Evolutionary conservation across 1,284 basidiomycete genomes (phyloP).

Genomic region (Tremellales sp.): DNA sequence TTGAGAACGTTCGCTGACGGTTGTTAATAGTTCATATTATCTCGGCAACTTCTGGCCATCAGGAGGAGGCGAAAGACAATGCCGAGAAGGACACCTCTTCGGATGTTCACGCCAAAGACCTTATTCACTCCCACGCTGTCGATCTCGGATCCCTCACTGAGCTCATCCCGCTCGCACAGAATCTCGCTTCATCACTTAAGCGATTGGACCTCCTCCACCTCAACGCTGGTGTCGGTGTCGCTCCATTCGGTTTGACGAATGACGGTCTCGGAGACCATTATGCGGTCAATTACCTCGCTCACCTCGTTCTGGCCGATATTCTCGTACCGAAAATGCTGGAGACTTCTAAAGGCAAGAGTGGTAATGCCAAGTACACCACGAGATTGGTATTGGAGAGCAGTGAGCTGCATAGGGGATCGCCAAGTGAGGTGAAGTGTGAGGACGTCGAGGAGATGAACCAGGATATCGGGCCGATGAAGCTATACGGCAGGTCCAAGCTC

Average conservation of each 20-base stretch:
- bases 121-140: constrained; percentile 22
- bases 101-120: not conserved
- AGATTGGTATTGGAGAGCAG: constrained; percentile 36
- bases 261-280: constrained; percentile 38
- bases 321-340: constrained; percentile 34
- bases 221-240: constrained; percentile 43
- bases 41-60: constrained; percentile 31
- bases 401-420: constrained; percentile 34
- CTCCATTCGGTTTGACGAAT: constrained; percentile 34
- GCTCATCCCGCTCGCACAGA: constrained; percentile 59
- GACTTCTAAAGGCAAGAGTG: constrained; percentile 25
- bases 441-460: constrained; percentile 32
- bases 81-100: constrained; percentile 20
- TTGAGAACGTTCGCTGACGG: no score
- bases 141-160: constrained; percentile 32
- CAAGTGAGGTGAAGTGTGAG: constrained; percentile 34
- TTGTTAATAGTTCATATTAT: constrained; percentile 28
- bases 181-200: constrained; percentile 25
- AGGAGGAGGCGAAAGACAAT: constrained; percentile 28
- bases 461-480: constrained; percentile 24
- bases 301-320: constrained; percentile 31
- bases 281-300: constrained; percentile 37
- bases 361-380: constrained; percentile 22
- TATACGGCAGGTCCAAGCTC: constrained; percentile 36
- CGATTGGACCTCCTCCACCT: constrained; percentile 32